Percentiles rank a stretch among this genome's conserved stretches.
Conservation (phyloP, 805 yeast genomes). For the Wickerhamiella azyma region DNA sequence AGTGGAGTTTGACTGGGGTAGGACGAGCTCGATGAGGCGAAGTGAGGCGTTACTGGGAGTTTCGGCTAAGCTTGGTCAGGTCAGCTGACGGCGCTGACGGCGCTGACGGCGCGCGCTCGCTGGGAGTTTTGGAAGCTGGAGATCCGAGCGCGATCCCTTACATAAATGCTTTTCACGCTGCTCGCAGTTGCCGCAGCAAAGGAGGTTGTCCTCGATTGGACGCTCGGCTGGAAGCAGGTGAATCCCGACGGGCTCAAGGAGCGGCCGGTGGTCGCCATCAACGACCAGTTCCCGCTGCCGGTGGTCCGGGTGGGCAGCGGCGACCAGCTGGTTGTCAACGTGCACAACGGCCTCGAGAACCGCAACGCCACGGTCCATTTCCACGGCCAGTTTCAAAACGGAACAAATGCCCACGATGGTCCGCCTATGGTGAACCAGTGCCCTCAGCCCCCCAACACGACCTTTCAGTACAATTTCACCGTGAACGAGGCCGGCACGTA, state of each 20-base stretch:
- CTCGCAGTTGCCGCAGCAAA: background rate
- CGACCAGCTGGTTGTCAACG: constrained; percentile 59
- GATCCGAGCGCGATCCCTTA: too few relatives aligned
- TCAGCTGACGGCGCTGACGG: too few relatives aligned
- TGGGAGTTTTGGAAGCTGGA: too few relatives aligned
- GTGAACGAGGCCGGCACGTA: constrained; percentile 78
- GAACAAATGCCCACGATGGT: constrained; percentile 75
- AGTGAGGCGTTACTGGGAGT: too few relatives aligned
- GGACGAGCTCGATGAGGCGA: too few relatives aligned
- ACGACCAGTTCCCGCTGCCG: constrained; percentile 79
- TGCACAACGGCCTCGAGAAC: constrained; percentile 57
- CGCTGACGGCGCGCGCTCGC: too few relatives aligned
- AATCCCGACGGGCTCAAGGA: constrained; percentile 45
- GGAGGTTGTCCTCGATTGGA: constrained; percentile 25
- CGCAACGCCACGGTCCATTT: constrained; percentile 73
- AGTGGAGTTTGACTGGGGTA: too few relatives aligned
- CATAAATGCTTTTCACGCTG: background rate
- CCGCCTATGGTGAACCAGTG: constrained; percentile 82
- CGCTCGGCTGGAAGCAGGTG: constrained; percentile 22
- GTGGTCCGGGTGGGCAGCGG: constrained; percentile 59
- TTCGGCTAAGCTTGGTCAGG: too few relatives aligned
- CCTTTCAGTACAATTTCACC: constrained; percentile 74
- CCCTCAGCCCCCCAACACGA: constrained; percentile 70
- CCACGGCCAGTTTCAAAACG: constrained; percentile 84
- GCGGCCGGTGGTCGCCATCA: constrained; percentile 46